Percentiles rank a stretch among this genome's conserved stretches.
Conservation (phyloP, 257 asterid genomes). For the Ligustrum vulgare region DNA sequence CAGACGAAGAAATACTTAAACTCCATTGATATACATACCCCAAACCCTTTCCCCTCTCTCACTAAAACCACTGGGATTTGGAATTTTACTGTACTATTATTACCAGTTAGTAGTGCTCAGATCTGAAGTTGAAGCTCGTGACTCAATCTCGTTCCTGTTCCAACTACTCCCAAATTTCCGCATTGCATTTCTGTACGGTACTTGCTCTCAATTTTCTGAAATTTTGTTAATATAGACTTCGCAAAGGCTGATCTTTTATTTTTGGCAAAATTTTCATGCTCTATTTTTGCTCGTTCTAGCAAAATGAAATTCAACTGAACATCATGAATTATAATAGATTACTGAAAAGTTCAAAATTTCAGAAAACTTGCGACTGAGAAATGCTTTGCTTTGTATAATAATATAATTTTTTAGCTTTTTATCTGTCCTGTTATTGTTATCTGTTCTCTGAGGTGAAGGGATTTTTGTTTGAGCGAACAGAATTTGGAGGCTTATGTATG, state of each 20-base stretch:
- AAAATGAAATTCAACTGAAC: neutral
- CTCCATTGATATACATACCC: neutral
- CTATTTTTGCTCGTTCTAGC: conserved; percentile 2
- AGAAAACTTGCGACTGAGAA: neutral
- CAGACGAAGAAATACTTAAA: neutral
- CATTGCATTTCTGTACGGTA: neutral
- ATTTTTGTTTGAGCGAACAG: neutral
- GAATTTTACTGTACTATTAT: neutral
- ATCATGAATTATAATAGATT: neutral
- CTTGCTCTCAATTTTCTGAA: neutral
- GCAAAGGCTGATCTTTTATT: neutral
- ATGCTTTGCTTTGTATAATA: neutral
- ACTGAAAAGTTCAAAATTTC: neutral
- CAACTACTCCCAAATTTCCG: neutral
- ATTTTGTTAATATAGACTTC: neutral
- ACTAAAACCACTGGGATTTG: neutral
- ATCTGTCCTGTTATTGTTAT: neutral
- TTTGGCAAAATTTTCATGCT: neutral
- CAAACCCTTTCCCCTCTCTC: neutral
- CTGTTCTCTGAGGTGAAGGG: neutral
- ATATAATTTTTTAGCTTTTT: neutral
- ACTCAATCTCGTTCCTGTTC: neutral
- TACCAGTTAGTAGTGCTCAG: neutral
- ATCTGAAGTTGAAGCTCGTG: neutral
- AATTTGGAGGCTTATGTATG: neutral